Evolutionary conservation across 345 rosid genomes (phyloP), one percentile per base, ranked within the genome.

Genomic region (Tarenaya hassleriana): DNA sequence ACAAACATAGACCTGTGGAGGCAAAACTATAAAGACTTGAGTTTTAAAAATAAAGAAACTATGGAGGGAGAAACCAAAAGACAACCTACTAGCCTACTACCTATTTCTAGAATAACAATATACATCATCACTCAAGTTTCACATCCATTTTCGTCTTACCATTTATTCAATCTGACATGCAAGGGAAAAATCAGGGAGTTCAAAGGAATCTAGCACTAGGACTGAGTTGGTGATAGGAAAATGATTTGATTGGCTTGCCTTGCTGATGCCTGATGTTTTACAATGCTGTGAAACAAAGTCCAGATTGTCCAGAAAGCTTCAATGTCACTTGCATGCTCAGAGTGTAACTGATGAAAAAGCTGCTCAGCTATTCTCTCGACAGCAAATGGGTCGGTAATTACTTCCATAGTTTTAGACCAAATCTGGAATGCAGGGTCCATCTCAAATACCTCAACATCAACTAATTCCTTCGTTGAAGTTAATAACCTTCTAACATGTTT

Each of bases 241-340:
- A 13, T 6, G 11, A 50, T 49, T 50, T 46, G 11, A 50, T 49
- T 50, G 42, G 38, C 92, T 47, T 37, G 81, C 96, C 95, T 83
- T 69, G 81, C 61, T 17, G 94, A 76, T 50, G 73, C 68, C 32
- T 78, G 79, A 44, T 69, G 60, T 46, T 69, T 51, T 27, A 81
- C 50, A 58, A 56, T 49, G 41, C 20, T 66, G 65, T 73, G 73
- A 73, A 81, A 92, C 76, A 88, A 58, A 46, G 76, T 55, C 94
- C 96, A 83, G 50, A 84, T 67, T 50, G 69, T 75, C 95, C 96
- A 88, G 63, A 81, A 92, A 50, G 88, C 94, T 78, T 92, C 96
- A 56, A 65, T 48, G 63, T 88, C 95, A 63, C 66, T 78, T 34
- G 70, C 80, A 60, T 45, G 54, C 54, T 75, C 78, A 57, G 60